Conservation (phyloP, 257 asterid genomes). For the Handroanthus guayacan region DNA sequence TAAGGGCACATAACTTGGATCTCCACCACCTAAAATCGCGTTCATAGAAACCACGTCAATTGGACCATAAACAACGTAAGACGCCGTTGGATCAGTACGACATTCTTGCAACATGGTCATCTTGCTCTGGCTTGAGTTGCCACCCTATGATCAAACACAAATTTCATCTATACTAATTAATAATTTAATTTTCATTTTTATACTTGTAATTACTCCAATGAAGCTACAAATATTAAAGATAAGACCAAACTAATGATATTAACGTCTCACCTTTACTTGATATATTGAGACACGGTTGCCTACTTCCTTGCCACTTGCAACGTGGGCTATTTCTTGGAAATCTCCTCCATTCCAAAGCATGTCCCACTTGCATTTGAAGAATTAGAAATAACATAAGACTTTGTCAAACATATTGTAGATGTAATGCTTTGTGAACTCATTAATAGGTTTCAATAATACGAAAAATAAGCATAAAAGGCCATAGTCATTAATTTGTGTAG, state of each 20-base stretch:
- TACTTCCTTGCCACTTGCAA: conserved; percentile 43
- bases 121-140: conserved; percentile 32
- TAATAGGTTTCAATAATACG: too few species aligned
- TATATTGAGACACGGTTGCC: conserved; percentile 45
- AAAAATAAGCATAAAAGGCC: too few species aligned
- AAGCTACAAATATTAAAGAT: not conserved
- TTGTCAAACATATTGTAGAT: not conserved
- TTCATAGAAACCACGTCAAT: conserved; percentile 43
- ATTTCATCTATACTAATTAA: not conserved
- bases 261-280: conserved; percentile 39
- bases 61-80: conserved; percentile 57
- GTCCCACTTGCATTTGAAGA: conserved; percentile 51
- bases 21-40: conserved; percentile 43
- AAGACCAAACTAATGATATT: not conserved
- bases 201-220: not conserved
- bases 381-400: not conserved
- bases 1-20: conserved; percentile 42
- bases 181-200: not conserved
- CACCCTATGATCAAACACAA: conserved; percentile 32
- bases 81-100: conserved; percentile 52
- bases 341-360: conserved; percentile 40
- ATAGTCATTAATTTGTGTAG: too few species aligned
- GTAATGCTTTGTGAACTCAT: too few species aligned
- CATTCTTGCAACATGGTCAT: conserved; percentile 54
- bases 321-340: conserved; percentile 41